Evolutionary conservation across 441 rosid species (phyloP), one percentile per base, ranked within the genome.

Genomic region (Brassica hybrid): DNA sequence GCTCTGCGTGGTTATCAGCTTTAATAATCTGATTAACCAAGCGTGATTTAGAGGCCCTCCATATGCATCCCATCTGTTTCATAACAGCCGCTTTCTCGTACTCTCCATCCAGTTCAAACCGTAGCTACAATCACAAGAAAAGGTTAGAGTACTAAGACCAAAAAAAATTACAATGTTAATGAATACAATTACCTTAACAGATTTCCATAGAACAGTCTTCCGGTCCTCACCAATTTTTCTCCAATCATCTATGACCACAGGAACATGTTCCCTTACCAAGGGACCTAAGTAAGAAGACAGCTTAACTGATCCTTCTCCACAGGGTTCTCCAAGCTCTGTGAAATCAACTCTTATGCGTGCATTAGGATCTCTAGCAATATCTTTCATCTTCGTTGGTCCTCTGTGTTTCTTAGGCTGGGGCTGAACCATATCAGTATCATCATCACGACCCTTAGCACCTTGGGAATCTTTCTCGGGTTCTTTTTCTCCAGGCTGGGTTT

Each of bases 251-350:
- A 38, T 8, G 45, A 38, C 12, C 45, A 38, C 45, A 8, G 45
- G 45, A 38, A 38, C 45, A 38, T 38, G 60, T 50, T 67, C 60
- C 3, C 71, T 14, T 14, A 67, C 71, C 13, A 67, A 7, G 19
- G 43, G 60, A 16, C 43, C 72, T 14, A 68, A 9, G 3, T 68
- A 68, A 0, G 72, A 68, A 25, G 72, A 68, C 5, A 68, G 7
- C 2, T n/a, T 67, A 0, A 67, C 6, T 27, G 60, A 50, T 2
- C 61, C 25, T 25, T 27, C 41, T 23, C 71, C 71, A 25, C 41
- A 67, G 0, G 60, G 23, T 48, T 67, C 60, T 23, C 59, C 23
- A 9, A 56, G 9, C 9, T 56, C 25, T 0, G 25, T 56, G 60
- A 56, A 56, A 3, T 56, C 25, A 0, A 18, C 25, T 56, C 6